These are phyloP conservation scores for Trichoderma virens DNA, from an alignment of 495 filamentous ascomycete genomes.

Conservation along the genomic window DNA sequence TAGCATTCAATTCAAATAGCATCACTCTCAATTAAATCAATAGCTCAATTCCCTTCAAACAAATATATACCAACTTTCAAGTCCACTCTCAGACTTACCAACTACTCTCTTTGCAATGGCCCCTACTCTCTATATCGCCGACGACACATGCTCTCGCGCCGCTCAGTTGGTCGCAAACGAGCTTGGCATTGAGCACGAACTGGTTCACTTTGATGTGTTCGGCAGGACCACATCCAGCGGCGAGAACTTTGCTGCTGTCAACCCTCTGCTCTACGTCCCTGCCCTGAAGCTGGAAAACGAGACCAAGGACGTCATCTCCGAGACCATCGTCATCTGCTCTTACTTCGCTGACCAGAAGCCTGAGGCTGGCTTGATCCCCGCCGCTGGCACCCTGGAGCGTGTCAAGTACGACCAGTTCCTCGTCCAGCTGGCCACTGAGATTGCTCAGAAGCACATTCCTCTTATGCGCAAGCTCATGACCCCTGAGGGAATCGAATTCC, in stretches of 20 bases:
- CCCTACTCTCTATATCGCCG: neutral
- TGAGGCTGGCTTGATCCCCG: neutral
- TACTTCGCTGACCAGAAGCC: neutral
- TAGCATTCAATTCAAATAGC: neutral
- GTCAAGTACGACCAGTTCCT: neutral
- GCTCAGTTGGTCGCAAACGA: neutral
- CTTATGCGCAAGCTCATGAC: slow-evolving; percentile 1
- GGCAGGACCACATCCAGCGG: neutral
- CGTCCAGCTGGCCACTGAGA: neutral
- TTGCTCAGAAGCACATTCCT: neutral
- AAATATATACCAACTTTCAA: too few species aligned
- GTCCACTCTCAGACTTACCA: neutral
- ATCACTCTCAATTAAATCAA: neutral
- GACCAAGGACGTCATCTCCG: neutral
- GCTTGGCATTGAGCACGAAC: neutral
- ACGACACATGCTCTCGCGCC: neutral
- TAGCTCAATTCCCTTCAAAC: too few species aligned
- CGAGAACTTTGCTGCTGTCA: neutral
- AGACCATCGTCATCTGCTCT: neutral
- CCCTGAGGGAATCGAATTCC: neutral
- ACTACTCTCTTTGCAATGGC: neutral
- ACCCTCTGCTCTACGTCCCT: neutral
- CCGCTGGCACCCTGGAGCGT: neutral
- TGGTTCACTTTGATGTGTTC: neutral
- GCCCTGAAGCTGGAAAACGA: neutral